Percentiles rank a stretch among this genome's conserved stretches.
These are phyloP conservation scores for Pyrus hybrid DNA, from an alignment of 331 rosid genomes.

Conservation along the genomic window DNA sequence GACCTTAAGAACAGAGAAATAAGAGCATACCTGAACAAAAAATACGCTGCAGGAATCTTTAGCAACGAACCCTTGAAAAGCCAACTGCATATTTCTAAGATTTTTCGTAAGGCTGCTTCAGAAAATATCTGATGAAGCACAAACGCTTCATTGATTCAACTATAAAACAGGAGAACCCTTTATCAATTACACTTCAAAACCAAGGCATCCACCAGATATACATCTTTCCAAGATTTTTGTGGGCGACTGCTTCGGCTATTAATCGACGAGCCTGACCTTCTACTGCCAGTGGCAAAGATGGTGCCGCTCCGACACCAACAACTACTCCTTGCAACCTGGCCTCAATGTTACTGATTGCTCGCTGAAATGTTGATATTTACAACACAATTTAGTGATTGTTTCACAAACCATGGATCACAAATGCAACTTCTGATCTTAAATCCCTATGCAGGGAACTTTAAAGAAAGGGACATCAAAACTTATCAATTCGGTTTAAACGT, in stretches of 20 bases:
- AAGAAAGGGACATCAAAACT: neutral
- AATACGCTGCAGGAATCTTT: neutral
- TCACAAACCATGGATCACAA: neutral
- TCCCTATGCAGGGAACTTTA: neutral
- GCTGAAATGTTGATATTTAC: conserved; percentile 36
- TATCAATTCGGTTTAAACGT: neutral
- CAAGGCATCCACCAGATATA: conserved; percentile 99
- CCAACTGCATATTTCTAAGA: neutral
- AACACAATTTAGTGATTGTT: neutral
- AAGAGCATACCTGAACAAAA: neutral
- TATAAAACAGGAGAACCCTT: neutral
- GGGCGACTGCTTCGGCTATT: conserved; percentile 92
- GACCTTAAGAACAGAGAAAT: neutral
- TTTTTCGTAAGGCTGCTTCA: neutral
- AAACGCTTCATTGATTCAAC: neutral
- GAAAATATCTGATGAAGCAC: neutral
- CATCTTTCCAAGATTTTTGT: conserved; percentile 96
- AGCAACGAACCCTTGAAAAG: neutral
- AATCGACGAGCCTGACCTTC: conserved; percentile 99
- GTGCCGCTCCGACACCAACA: conserved; percentile 97
- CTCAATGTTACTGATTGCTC: conserved; percentile 90
- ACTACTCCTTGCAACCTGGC: conserved; percentile 96
- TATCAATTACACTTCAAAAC: conserved; percentile 35
- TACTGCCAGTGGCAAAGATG: conserved; percentile 92
- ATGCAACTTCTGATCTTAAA: neutral